phyloP scores from a whole-genome alignment of 2,329 filamentous ascomycete genomes.

The Thelonectria discophora region DNA sequence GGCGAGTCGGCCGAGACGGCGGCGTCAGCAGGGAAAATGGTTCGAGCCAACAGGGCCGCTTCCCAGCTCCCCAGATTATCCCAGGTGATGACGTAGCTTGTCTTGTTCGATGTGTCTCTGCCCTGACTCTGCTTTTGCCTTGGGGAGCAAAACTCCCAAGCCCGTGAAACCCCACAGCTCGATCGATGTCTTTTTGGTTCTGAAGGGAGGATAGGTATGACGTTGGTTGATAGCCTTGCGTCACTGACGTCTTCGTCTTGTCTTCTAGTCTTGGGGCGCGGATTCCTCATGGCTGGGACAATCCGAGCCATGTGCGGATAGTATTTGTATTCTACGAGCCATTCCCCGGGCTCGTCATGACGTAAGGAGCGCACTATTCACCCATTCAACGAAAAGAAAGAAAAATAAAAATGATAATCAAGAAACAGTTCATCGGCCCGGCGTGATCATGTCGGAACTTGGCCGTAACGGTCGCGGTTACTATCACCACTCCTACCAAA shows the following conservation, averaged over 20 bases:
- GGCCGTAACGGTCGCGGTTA: constrained; percentile 2
- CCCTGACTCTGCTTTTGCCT: too few species aligned
- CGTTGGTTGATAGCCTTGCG: constrained; percentile 28
- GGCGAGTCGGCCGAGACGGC: constrained; percentile 4
- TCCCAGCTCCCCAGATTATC: constrained; percentile 3
- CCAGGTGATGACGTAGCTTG: constrained; percentile 40
- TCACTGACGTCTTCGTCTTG: constrained; percentile 27
- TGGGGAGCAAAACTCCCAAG: too few species aligned
- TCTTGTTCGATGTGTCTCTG: too few species aligned
- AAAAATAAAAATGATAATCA: too few species aligned
- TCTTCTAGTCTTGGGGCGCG: not conserved
- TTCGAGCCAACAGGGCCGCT: not conserved
- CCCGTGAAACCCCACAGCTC: constrained; percentile 33
- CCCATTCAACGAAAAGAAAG: too few species aligned
- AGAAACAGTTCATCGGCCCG: not conserved
- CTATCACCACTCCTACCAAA: not conserved
- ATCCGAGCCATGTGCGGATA: too few species aligned
- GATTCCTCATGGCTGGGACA: not conserved
- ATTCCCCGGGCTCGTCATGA: too few species aligned
- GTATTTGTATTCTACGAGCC: too few species aligned
- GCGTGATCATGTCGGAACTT: constrained; percentile 9
- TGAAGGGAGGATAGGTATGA: too few species aligned
- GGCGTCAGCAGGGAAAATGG: constrained; percentile 4
- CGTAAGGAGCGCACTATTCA: not conserved
- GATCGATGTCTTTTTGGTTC: too few species aligned